Evolutionary conservation across 2,329 filamentous ascomycete species (phyloP).

Genomic region (Cladosporium sp.): DNA sequence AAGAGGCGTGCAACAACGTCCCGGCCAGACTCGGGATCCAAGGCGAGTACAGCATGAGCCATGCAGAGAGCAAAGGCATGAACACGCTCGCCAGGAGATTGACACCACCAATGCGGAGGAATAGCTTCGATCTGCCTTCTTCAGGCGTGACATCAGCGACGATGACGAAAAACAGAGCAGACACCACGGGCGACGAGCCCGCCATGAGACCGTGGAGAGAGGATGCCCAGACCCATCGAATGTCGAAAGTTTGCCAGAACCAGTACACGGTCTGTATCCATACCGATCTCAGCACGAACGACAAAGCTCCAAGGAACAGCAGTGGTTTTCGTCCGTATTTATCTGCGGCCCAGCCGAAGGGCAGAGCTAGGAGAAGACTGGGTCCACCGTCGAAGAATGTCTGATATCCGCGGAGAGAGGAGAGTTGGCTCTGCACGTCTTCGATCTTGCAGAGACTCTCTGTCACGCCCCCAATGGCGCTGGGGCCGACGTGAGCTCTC

Average conservation of each 20-base stretch:
- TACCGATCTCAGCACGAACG: constrained; percentile 19
- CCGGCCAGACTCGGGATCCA: constrained; percentile 31
- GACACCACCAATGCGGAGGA: constrained; percentile 28
- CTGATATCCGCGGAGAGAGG: constrained; percentile 49
- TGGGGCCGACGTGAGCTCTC: constrained; percentile 24
- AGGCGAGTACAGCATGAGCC: constrained; percentile 32
- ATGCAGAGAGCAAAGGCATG: constrained; percentile 30
- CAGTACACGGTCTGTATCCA: constrained; percentile 33
- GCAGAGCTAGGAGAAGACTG: constrained; percentile 29
- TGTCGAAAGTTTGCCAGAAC: constrained; percentile 32
- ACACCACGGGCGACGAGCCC: constrained; percentile 25
- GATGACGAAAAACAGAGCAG: constrained; percentile 26
- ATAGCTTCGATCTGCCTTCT: constrained; percentile 24
- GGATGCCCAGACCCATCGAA: constrained; percentile 30
- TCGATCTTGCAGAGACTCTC: constrained; percentile 48
- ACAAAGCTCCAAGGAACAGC: constrained; percentile 25
- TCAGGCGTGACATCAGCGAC: constrained; percentile 30
- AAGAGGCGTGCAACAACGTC: constrained; percentile 12
- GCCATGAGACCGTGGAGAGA: constrained; percentile 27
- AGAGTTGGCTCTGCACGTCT: constrained; percentile 49
- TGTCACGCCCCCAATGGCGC: constrained; percentile 30
- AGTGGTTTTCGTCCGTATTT: constrained; percentile 32
- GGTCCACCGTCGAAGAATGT: constrained; percentile 46
- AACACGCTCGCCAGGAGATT: constrained; percentile 27
- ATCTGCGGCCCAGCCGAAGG: constrained; percentile 35